Percentiles rank a stretch among this genome's conserved stretches.
Conservation (phyloP, 2,329 filamentous ascomycete species). For the Stagonosporopsis cucurbitacearum region DNA sequence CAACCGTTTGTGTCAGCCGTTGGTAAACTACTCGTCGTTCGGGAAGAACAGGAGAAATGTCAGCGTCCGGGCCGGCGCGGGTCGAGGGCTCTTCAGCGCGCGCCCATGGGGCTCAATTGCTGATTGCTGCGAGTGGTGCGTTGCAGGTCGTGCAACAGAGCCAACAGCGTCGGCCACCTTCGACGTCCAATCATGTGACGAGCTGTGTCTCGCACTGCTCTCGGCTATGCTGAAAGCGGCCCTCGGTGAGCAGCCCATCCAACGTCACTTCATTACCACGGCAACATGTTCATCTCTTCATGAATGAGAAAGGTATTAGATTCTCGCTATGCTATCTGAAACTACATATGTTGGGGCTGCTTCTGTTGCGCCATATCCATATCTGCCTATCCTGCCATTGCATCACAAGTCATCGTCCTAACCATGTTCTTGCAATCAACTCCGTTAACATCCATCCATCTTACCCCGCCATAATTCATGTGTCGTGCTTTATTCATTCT, state of each 20-base stretch:
- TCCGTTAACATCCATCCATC: neutral
- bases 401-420: neutral
- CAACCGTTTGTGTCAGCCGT: no score
- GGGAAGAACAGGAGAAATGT: neutral
- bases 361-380: neutral
- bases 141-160: slow-evolving; percentile 34
- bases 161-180: slow-evolving; percentile 43
- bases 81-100: slow-evolving; percentile 16
- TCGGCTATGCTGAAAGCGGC: slow-evolving; percentile 34
- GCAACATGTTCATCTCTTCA: neutral
- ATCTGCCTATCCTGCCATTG: neutral
- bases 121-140: slow-evolving; percentile 34
- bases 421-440: neutral
- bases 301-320: neutral
- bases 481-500: slow-evolving; percentile 10
- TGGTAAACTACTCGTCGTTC: neutral
- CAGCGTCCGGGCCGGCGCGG: slow-evolving; percentile 10
- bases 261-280: slow-evolving; percentile 18
- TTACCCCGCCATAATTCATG: neutral
- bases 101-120: slow-evolving; percentile 43
- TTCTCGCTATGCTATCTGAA: slow-evolving; percentile 6
- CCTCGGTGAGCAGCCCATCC: slow-evolving; percentile 34
- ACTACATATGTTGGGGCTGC: neutral
- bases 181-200: slow-evolving; percentile 40
- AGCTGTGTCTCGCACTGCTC: no score